phyloP scores from a whole-genome alignment of 768 basidiomycete genomes.

The Leccinum obscurum region DNA sequence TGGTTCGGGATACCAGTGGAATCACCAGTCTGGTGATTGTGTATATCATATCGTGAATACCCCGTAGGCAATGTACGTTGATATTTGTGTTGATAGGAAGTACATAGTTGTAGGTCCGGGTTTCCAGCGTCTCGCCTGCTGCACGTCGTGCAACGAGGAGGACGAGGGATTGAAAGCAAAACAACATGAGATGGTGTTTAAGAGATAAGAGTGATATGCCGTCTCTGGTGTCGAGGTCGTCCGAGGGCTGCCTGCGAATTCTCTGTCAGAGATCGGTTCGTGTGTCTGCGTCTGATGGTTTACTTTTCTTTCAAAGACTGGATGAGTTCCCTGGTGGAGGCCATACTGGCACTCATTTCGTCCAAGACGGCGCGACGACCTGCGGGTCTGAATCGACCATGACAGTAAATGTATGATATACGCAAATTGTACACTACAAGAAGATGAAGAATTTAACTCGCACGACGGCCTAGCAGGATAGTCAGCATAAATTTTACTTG shows the following conservation, averaged over 20 bases:
- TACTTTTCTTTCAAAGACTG: constrained; percentile 58
- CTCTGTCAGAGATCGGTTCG: constrained; percentile 16
- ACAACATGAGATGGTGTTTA: constrained; percentile 81
- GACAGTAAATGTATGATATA: constrained; percentile 1
- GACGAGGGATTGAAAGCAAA: constrained; percentile 81
- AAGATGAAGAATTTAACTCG: background rate
- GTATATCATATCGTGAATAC: too few relatives aligned
- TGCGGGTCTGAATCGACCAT: constrained; percentile 20
- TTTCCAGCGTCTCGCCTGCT: constrained; percentile 51
- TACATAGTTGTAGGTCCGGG: too few relatives aligned
- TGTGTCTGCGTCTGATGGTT: constrained; percentile 16
- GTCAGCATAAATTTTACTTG: too few relatives aligned
- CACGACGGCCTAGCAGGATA: too few relatives aligned
- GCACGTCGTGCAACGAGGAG: constrained; percentile 71
- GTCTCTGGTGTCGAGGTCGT: constrained; percentile 54
- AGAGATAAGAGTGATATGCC: constrained; percentile 91
- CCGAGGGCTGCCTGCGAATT: constrained; percentile 4
- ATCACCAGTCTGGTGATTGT: too few relatives aligned
- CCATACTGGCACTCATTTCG: constrained; percentile 63
- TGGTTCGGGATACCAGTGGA: too few relatives aligned
- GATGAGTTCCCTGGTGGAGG: constrained; percentile 57
- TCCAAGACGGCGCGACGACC: constrained; percentile 36
- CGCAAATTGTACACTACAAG: constrained; percentile 5
- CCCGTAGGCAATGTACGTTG: too few relatives aligned
- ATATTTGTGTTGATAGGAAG: too few relatives aligned